Conservation (phyloP, 140 eudicot genomes). For the Senecio squalidus region DNA sequence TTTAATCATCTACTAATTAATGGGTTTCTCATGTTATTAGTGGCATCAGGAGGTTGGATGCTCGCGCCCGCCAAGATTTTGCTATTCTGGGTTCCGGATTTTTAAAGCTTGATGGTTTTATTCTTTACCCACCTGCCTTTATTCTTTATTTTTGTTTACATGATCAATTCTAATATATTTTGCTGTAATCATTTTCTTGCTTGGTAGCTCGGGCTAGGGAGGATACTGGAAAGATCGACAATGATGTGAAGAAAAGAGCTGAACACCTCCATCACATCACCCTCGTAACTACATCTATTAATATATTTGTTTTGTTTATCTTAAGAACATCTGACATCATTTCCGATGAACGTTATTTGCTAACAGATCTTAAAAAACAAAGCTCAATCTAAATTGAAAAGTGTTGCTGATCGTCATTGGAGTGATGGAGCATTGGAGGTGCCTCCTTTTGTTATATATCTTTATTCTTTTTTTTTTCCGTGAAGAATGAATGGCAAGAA, state of each 20-base stretch:
- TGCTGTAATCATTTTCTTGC: conserved; percentile 11
- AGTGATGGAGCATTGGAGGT: conserved; percentile 99
- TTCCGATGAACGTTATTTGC: conserved; percentile 8
- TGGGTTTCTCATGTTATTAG: conserved; percentile 38
- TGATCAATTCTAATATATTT: not conserved
- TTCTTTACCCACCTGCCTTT: conserved; percentile 17
- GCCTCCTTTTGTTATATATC: conserved; percentile 9
- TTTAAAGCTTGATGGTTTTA: conserved; percentile 88
- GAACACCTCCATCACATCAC: conserved; percentile 81
- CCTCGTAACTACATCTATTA: conserved; percentile 42
- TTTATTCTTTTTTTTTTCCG: not conserved
- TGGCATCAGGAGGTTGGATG: conserved; percentile 84
- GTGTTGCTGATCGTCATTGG: conserved; percentile 93
- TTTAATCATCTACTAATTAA: too few species aligned
- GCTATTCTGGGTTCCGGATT: conserved; percentile 80
- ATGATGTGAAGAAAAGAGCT: conserved; percentile 83
- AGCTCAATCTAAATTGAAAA: conserved; percentile 83
- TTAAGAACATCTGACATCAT: not conserved
- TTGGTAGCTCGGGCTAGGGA: conserved; percentile 95
- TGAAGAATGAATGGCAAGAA: too few species aligned
- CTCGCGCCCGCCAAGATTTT: conserved; percentile 96
- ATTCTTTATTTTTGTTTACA: not conserved
- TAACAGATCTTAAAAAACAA: conserved; percentile 65
- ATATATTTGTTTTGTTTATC: not conserved
- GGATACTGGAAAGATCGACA: conserved; percentile 85